Percentiles rank a stretch among this genome's conserved stretches.
Conservation (phyloP, 495 filamentous ascomycete genomes). For the Aspergillus ostianus region DNA sequence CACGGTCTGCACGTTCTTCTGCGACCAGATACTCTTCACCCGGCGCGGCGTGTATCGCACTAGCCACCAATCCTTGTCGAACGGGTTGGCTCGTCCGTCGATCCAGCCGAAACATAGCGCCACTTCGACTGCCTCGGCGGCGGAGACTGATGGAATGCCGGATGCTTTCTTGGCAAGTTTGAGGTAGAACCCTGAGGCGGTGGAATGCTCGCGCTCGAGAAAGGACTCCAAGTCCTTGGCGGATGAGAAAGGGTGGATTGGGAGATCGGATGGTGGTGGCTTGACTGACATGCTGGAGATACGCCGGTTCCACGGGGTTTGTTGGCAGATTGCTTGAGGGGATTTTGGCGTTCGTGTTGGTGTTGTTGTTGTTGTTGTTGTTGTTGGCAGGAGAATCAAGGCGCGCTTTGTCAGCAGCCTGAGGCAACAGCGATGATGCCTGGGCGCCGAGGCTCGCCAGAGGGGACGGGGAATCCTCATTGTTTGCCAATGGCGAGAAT, state of each 20-base stretch:
- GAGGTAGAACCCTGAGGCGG: constrained; percentile 47
- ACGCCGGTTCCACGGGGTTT: neutral
- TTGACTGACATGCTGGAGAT: constrained; percentile 12
- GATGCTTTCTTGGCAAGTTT: constrained; percentile 53
- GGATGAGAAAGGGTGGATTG: constrained; percentile 35
- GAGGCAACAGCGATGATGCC: neutral
- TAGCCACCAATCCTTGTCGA: constrained; percentile 41
- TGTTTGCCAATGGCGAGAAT: too few relatives aligned
- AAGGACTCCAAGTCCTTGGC: constrained; percentile 41
- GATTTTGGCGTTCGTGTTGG: neutral
- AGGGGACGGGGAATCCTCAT: too few relatives aligned
- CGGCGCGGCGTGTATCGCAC: constrained; percentile 56
- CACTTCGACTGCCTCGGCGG: constrained; percentile 52
- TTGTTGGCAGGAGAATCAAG: neutral
- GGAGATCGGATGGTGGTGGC: constrained; percentile 30
- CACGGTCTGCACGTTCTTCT: constrained; percentile 47
- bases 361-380: neutral
- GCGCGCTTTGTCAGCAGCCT: neutral
- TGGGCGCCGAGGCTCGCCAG: neutral
- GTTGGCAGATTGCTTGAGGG: neutral
- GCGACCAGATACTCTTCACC: constrained; percentile 53
- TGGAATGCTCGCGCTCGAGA: constrained; percentile 37
- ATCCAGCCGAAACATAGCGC: constrained; percentile 62
- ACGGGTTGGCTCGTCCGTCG: constrained; percentile 49
- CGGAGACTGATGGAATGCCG: constrained; percentile 42